A percentile compares a stretch with the other conserved stretches of the same genome.
Conservation (phyloP, 192 early-diverging fungal genomes). For the Coemansia sp. region DNA sequence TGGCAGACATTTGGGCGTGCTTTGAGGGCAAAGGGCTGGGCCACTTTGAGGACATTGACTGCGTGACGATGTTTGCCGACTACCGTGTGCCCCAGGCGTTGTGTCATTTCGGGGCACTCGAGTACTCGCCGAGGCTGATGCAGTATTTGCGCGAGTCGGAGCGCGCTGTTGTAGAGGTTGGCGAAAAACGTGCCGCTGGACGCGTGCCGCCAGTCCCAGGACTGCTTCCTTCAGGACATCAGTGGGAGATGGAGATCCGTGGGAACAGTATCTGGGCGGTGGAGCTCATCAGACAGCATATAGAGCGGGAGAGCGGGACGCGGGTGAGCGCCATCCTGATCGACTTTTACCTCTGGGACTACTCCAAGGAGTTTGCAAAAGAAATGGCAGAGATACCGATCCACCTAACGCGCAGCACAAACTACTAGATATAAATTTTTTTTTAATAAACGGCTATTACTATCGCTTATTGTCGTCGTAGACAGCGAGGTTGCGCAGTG, state of each 20-base stretch:
- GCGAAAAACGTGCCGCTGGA: neutral
- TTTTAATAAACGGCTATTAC: neutral
- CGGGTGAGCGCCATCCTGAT: slow-evolving; percentile 75
- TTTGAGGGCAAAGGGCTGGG: slow-evolving; percentile 72
- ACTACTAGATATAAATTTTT: slow-evolving; percentile 53
- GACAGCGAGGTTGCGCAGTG: slow-evolving; percentile 46
- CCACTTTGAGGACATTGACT: slow-evolving; percentile 72
- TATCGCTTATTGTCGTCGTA: slow-evolving; percentile 24
- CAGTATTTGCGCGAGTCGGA: slow-evolving; percentile 45
- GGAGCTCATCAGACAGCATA: slow-evolving; percentile 53
- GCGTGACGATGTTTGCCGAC: slow-evolving; percentile 91
- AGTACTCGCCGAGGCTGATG: slow-evolving; percentile 66
- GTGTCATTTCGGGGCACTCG: slow-evolving; percentile 68
- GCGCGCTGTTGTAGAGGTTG: neutral
- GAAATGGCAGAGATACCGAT: slow-evolving; percentile 62
- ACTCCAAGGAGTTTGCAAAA: slow-evolving; percentile 68
- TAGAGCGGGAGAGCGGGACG: slow-evolving; percentile 10
- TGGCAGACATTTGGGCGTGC: slow-evolving; percentile 87
- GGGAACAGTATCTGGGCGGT: slow-evolving; percentile 82
- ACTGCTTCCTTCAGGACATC: slow-evolving; percentile 61
- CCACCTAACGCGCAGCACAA: slow-evolving; percentile 67
- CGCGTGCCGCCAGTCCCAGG: slow-evolving; percentile 12
- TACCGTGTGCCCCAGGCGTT: slow-evolving; percentile 80
- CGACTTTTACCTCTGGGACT: slow-evolving; percentile 93
- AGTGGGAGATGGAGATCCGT: slow-evolving; percentile 79